These are phyloP conservation scores for Cladosporium sphaerospermum DNA, from an alignment of 2,329 filamentous ascomycete species.

Conservation along the genomic window DNA sequence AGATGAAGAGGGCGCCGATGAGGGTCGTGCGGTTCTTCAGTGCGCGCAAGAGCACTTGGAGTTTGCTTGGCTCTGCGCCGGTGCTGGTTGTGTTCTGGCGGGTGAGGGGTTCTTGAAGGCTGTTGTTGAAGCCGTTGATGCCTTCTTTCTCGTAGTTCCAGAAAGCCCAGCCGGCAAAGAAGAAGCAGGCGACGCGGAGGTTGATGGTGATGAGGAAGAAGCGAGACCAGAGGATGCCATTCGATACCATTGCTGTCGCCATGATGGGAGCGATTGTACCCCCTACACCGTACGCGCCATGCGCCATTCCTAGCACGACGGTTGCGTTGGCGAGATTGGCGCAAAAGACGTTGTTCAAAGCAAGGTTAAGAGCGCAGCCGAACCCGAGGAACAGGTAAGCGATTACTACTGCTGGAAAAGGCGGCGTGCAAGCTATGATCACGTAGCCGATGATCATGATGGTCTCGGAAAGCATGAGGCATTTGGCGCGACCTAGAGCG, in stretches of 20 bases:
- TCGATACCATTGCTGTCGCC: conserved; percentile 65
- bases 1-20: conserved; percentile 73
- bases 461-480: conserved; percentile 53
- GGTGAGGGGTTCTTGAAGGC: conserved; percentile 39
- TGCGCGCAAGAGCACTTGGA: conserved; percentile 45
- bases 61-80: conserved; percentile 40
- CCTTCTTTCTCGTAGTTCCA: conserved; percentile 61
- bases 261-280: conserved; percentile 61
- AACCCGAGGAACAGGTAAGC: conserved; percentile 55
- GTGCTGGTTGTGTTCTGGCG: conserved; percentile 22
- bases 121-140: conserved; percentile 37
- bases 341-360: conserved; percentile 52
- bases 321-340: conserved; percentile 48
- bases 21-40: conserved; percentile 56
- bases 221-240: conserved; percentile 57
- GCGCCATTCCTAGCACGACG: conserved; percentile 53
- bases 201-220: conserved; percentile 66
- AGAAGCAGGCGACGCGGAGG: conserved; percentile 52
- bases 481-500: conserved; percentile 59
- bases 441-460: conserved; percentile 57
- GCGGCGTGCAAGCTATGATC: conserved; percentile 60
- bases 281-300: conserved; percentile 54
- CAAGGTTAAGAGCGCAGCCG: conserved; percentile 46
- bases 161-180: conserved; percentile 61
- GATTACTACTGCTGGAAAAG: conserved; percentile 61